Conservation (phyloP, 2,329 filamentous ascomycete genomes). For the Diaporthe amygdali region DNA sequence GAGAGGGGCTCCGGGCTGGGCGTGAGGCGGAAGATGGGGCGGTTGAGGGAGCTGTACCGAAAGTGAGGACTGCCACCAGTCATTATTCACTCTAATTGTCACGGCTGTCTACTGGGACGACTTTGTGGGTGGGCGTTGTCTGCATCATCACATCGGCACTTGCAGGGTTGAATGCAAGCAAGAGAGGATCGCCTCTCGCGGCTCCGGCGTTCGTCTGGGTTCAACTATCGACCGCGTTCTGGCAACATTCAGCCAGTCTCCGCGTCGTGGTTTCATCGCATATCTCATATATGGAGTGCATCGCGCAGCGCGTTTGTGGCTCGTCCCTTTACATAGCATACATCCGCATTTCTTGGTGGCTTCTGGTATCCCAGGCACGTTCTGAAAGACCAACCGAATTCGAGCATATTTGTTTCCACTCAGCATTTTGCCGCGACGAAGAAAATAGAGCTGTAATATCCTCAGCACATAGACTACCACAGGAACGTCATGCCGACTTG, state of each 20-base stretch:
- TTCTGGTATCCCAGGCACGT: background rate
- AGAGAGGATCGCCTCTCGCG: background rate
- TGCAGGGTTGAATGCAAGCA: too few relatives aligned
- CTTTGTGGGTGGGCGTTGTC: background rate
- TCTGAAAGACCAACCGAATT: background rate
- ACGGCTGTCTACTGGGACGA: background rate
- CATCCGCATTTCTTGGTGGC: background rate
- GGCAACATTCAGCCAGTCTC: background rate
- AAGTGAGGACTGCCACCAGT: background rate
- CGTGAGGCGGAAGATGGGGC: constrained; percentile 23
- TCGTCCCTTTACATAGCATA: background rate
- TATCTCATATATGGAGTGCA: background rate
- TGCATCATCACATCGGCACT: background rate
- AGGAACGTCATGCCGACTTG: background rate
- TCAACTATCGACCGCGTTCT: background rate
- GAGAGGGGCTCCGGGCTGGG: constrained; percentile 20
- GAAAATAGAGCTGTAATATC: background rate
- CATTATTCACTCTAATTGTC: background rate
- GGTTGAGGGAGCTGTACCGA: constrained; percentile 21
- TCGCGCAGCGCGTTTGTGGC: constrained; percentile 7
- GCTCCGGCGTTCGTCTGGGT: background rate
- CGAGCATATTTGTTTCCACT: background rate
- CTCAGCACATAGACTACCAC: background rate
- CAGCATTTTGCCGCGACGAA: too few relatives aligned
- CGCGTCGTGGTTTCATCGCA: constrained; percentile 2